Evolutionary conservation across 2,329 filamentous ascomycete genomes (phyloP).

Genomic region (Tolypocladium ophioglossoides): DNA sequence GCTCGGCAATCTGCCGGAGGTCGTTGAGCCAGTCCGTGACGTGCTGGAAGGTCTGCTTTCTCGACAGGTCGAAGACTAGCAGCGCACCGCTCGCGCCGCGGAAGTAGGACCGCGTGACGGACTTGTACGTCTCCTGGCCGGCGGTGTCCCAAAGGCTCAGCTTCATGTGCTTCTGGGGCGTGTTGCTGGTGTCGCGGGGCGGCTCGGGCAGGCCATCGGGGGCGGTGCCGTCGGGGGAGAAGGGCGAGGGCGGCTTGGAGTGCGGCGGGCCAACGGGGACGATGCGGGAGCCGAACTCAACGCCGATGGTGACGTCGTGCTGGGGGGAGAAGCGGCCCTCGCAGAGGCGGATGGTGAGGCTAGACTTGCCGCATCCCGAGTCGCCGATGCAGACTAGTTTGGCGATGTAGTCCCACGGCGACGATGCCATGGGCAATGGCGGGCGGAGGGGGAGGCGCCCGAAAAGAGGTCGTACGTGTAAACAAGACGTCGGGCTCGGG

Average conservation of each 20-base stretch:
- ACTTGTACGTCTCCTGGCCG: conserved; percentile 95
- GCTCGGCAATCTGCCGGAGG: conserved; percentile 87
- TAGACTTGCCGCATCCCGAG: conserved; percentile 90
- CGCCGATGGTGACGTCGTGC: conserved; percentile 95
- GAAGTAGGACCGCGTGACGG: conserved; percentile 89
- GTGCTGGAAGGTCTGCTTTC: conserved; percentile 74
- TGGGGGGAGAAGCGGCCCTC: conserved; percentile 90
- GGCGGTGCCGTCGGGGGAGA: conserved; percentile 10
- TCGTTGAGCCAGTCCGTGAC: conserved; percentile 92
- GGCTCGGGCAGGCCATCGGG: conserved; percentile 41
- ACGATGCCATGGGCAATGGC: conserved; percentile 38
- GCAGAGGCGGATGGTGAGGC: conserved; percentile 88
- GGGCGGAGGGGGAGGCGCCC: not conserved
- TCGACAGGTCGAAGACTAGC: conserved; percentile 89
- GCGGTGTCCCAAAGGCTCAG: conserved; percentile 92
- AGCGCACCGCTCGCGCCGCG: conserved; percentile 63
- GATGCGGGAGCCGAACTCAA: conserved; percentile 90
- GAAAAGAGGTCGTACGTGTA: not conserved
- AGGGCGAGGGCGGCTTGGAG: conserved; percentile 29
- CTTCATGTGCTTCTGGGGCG: conserved; percentile 72
- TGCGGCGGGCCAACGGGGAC: conserved; percentile 83
- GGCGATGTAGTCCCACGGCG: conserved; percentile 96
- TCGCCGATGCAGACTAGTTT: conserved; percentile 98
- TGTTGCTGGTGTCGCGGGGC: conserved; percentile 26
- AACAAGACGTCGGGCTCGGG: not conserved